Percentiles rank a stretch among this genome's conserved stretches.
phyloP scores from a whole-genome alignment of 2,329 filamentous ascomycete species.

The Phyllosticta citriasiana region DNA sequence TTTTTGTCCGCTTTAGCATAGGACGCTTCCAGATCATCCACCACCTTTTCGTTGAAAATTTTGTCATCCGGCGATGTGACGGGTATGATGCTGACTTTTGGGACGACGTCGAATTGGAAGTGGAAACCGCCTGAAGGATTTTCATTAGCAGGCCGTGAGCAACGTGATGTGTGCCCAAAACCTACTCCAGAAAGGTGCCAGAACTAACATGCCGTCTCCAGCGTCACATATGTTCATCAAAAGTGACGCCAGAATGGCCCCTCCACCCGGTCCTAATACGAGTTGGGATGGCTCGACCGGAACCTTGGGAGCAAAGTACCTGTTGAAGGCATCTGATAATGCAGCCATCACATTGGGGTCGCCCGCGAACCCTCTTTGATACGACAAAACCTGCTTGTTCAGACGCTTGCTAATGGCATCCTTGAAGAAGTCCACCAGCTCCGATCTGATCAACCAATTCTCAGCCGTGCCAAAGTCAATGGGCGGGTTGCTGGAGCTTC shows the following conservation, averaged over 20 bases:
- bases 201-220: conserved; percentile 24
- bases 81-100: conserved; percentile 14
- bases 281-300: conserved; percentile 16
- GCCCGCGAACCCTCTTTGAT: conserved; percentile 14
- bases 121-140: conserved; percentile 15
- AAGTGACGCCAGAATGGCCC: conserved; percentile 18
- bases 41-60: conserved; percentile 25
- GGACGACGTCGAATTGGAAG: conserved; percentile 10
- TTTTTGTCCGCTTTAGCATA: conserved; percentile 16
- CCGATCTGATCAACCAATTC: conserved; percentile 16
- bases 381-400: conserved; percentile 11
- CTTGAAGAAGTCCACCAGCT: conserved; percentile 14
- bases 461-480: conserved; percentile 17
- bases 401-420: conserved; percentile 11
- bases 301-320: conserved; percentile 18
- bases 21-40: conserved; percentile 29
- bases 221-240: conserved; percentile 25
- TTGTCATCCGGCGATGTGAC: conserved; percentile 28
- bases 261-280: conserved; percentile 14
- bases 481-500: not conserved
- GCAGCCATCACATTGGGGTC: conserved; percentile 16
- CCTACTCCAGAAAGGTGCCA: conserved; percentile 23
- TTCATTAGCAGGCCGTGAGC: not conserved
- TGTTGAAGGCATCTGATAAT: conserved; percentile 18
- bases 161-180: not conserved